phyloP scores from a whole-genome alignment of 768 basidiomycete genomes.

The Tricholoma flavovirens region DNA sequence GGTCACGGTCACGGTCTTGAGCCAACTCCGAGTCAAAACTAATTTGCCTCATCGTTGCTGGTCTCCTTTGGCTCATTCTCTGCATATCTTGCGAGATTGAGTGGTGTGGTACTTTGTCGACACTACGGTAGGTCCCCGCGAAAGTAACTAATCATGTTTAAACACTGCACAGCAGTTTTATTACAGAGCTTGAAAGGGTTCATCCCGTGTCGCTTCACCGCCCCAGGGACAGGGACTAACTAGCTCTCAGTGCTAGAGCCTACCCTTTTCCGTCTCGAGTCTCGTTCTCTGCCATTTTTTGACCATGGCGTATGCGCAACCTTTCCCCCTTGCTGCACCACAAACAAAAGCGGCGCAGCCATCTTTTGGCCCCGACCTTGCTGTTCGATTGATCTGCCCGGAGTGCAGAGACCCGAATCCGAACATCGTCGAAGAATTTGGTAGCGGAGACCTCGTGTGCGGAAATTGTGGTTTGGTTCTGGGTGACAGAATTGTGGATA shows the following conservation, averaged over 20 bases:
- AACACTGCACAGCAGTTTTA: constrained; percentile 13
- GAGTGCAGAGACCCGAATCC: constrained; percentile 93
- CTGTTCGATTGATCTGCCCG: constrained; percentile 88
- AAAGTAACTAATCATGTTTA: constrained; percentile 8
- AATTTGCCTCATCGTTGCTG: constrained; percentile 3
- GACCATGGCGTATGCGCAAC: constrained; percentile 67
- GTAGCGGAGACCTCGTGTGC: constrained; percentile 95
- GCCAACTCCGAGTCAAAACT: constrained; percentile 6
- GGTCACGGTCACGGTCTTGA: too few species aligned
- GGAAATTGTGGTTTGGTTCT: constrained; percentile 89
- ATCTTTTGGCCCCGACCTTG: constrained; percentile 74
- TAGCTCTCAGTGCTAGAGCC: not conserved
- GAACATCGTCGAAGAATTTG: constrained; percentile 95
- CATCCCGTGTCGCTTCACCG: not conserved
- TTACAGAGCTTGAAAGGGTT: constrained; percentile 11
- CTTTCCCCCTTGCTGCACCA: constrained; percentile 71
- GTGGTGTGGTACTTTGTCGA: constrained; percentile 3
- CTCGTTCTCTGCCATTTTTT: constrained; percentile 18
- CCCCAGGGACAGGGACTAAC: constrained; percentile 3
- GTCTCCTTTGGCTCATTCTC: not conserved
- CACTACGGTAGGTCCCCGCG: constrained; percentile 13
- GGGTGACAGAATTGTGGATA: constrained; percentile 95
- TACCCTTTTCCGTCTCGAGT: constrained; percentile 16
- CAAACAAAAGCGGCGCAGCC: constrained; percentile 46
- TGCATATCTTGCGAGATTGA: not conserved